Evolutionary conservation across 345 rosid genomes (phyloP).

Genomic region (Boechera stricta): DNA sequence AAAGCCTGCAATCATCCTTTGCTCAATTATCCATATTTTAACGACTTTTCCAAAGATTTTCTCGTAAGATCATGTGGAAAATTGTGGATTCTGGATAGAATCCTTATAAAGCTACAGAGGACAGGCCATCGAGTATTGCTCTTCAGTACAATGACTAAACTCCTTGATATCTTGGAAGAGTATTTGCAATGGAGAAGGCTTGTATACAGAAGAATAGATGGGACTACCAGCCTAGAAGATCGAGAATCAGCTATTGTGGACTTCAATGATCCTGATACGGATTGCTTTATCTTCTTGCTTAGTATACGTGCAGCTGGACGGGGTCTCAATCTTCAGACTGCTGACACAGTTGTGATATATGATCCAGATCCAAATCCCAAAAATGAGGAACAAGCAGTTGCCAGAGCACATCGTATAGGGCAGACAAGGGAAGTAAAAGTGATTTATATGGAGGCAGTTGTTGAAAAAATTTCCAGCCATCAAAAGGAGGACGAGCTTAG

Average conservation of each 20-base stretch:
- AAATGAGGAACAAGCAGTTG: constrained; percentile 99
- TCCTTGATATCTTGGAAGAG: constrained; percentile 97
- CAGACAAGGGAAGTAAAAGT: constrained; percentile 98
- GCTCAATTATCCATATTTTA: constrained; percentile 93
- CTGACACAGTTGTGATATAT: constrained; percentile 97
- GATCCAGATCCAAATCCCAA: constrained; percentile 99
- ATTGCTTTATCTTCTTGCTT: constrained; percentile 93
- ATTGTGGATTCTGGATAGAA: constrained; percentile 92
- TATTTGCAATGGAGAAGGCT: constrained; percentile 95
- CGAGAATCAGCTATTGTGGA: constrained; percentile 99
- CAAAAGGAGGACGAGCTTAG: constrained; percentile 94
- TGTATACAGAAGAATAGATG: constrained; percentile 94
- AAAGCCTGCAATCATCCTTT: constrained; percentile 98
- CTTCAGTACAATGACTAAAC: constrained; percentile 99
- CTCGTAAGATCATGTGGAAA: constrained; percentile 96
- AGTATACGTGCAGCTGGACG: constrained; percentile 99
- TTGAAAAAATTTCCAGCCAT: constrained; percentile 85
- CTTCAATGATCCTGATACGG: constrained; percentile 82
- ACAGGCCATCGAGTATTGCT: constrained; percentile 97
- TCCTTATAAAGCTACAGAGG: constrained; percentile 91
- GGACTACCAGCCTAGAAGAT: constrained; percentile 98
- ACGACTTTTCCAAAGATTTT: constrained; percentile 87
- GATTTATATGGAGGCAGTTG: constrained; percentile 99
- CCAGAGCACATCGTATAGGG: constrained; percentile 99
- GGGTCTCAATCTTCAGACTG: constrained; percentile 99